Conservation (phyloP, 2,329 filamentous ascomycete species). For the Penicillium griseofulvum region DNA sequence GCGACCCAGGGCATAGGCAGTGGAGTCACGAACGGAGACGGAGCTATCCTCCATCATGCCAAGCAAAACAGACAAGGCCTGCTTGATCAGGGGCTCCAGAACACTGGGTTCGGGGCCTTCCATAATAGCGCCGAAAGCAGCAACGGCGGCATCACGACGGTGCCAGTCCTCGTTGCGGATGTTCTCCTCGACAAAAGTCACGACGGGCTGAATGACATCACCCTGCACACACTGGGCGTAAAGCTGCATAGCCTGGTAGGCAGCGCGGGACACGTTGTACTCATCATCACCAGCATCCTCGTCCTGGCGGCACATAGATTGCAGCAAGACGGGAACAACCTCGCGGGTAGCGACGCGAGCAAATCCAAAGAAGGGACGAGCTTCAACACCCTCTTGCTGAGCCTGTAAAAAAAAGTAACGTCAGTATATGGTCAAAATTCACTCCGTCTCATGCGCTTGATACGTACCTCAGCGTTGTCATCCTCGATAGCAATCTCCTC, state of each 20-base stretch:
- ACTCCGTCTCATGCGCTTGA: slow-evolving; percentile 1
- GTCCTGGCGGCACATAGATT: slow-evolving; percentile 91
- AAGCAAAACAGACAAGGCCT: slow-evolving; percentile 87
- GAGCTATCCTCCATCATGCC: slow-evolving; percentile 87
- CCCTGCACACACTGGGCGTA: slow-evolving; percentile 89
- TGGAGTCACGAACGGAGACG: slow-evolving; percentile 90
- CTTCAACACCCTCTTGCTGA: slow-evolving; percentile 70
- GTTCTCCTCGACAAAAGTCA: slow-evolving; percentile 88
- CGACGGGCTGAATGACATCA: slow-evolving; percentile 79
- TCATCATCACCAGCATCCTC: slow-evolving; percentile 96
- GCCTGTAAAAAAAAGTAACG: slow-evolving; percentile 43
- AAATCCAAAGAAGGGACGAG: slow-evolving; percentile 94
- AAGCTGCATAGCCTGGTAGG: slow-evolving; percentile 94
- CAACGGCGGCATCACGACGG: slow-evolving; percentile 89
- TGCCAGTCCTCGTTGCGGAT: slow-evolving; percentile 92
- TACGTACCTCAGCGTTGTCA: slow-evolving; percentile 75
- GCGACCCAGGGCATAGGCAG: slow-evolving; percentile 90
- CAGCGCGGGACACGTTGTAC: slow-evolving; percentile 92
- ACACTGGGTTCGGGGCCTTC: slow-evolving; percentile 93
- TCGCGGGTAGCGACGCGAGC: slow-evolving; percentile 88
- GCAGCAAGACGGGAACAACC: slow-evolving; percentile 86
- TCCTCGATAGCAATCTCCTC: slow-evolving; percentile 98
- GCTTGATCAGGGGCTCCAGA: slow-evolving; percentile 90
- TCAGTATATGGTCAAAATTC: not conserved
- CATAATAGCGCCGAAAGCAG: slow-evolving; percentile 97